These are phyloP conservation scores for Triticum urartu DNA, from an alignment of 176 grass and related monocot genomes.

Conservation along the genomic window DNA sequence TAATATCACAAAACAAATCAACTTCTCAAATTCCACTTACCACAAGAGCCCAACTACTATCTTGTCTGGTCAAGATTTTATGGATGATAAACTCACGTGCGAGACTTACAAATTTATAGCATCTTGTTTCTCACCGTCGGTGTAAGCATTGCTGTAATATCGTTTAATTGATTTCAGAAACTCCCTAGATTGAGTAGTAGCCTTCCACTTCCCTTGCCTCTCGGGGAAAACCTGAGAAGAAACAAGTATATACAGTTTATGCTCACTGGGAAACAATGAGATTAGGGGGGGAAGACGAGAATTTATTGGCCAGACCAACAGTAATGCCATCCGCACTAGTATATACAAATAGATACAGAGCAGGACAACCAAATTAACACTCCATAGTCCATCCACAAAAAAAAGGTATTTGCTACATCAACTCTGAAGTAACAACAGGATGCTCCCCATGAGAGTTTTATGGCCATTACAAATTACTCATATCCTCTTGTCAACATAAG, in stretches of 20 bases:
- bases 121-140: conserved; percentile 98
- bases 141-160: conserved; percentile 97
- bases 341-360: background rate
- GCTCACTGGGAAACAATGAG: conserved; percentile 13
- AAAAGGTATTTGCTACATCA: background rate
- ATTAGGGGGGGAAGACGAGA: background rate
- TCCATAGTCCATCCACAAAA: background rate
- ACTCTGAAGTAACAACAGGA: background rate
- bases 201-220: conserved; percentile 98
- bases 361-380: background rate
- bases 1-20: conserved; percentile 38
- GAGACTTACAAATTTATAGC: conserved; percentile 93
- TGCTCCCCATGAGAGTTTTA: background rate
- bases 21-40: conserved; percentile 8
- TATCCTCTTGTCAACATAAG: background rate
- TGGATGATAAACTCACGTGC: conserved; percentile 16
- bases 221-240: conserved; percentile 83
- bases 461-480: conserved; percentile 8
- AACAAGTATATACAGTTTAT: conserved; percentile 19
- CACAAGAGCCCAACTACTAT: conserved; percentile 7
- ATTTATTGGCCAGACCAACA: background rate
- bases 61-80: conserved; percentile 1
- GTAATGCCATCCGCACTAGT: background rate
- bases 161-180: conserved; percentile 94
- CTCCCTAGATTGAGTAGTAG: conserved; percentile 94